Conservation (phyloP, 2,329 filamentous ascomycete genomes). For the Graphium sp. region DNA sequence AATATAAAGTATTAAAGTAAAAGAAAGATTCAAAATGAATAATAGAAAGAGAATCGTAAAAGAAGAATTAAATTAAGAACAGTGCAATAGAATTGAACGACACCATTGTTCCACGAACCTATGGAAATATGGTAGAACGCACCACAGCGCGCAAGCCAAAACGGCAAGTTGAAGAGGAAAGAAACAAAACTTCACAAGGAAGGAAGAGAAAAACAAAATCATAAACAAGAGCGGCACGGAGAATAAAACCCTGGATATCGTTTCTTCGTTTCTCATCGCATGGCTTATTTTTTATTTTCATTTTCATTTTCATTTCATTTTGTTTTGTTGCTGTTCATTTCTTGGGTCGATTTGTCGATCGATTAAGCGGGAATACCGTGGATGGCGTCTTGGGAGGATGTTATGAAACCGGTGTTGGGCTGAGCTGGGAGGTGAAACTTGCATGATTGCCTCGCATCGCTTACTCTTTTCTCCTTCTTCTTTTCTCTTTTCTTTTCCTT, state of each 20-base stretch:
- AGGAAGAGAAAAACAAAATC: neutral
- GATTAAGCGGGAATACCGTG: neutral
- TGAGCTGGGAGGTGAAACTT: neutral
- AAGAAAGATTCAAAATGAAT: neutral
- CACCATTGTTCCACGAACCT: neutral
- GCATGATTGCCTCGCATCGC: neutral
- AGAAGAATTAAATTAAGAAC: neutral
- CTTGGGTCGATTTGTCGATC: no score
- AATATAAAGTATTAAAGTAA: neutral
- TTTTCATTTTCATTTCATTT: neutral
- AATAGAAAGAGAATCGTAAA: neutral
- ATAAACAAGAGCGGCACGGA: neutral
- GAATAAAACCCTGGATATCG: conserved; percentile 1
- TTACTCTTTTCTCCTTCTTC: neutral
- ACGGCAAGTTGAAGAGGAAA: neutral
- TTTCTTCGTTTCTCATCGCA: neutral
- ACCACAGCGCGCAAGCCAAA: neutral
- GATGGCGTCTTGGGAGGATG: neutral
- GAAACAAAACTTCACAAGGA: neutral
- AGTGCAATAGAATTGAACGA: neutral
- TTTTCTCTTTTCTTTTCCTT: neutral
- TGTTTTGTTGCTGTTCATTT: neutral
- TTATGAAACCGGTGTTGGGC: neutral
- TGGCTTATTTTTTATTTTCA: neutral
- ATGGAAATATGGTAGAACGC: neutral